Percentiles rank a stretch among this genome's conserved stretches.
These are phyloP conservation scores for Agrocybe pediades DNA, from an alignment of 768 basidiomycete genomes.

Conservation along the genomic window DNA sequence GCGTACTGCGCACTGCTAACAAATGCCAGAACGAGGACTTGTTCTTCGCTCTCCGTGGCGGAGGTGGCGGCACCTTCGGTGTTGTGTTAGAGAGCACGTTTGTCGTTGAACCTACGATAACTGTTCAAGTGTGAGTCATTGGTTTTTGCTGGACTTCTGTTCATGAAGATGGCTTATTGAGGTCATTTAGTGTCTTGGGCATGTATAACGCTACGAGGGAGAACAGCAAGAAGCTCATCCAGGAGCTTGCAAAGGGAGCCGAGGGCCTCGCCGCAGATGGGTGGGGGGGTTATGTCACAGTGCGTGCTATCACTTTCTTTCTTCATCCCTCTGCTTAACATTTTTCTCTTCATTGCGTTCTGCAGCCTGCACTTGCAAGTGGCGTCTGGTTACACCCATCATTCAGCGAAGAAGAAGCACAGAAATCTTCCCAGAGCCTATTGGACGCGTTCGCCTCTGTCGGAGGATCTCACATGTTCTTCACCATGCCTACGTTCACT, in stretches of 20 bases:
- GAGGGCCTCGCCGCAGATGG: conserved; percentile 18
- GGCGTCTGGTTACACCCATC: conserved; percentile 19
- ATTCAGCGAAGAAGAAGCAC: conserved; percentile 7
- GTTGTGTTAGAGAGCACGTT: conserved; percentile 30
- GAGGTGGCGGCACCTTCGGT: conserved; percentile 42
- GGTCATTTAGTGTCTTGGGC: conserved; percentile 16
- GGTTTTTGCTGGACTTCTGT: no score
- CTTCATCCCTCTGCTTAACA: neutral
- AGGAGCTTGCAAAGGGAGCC: conserved; percentile 15
- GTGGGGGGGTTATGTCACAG: conserved; percentile 24
- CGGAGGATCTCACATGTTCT: conserved; percentile 16
- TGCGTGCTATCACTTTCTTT: neutral
- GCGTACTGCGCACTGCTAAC: conserved; percentile 39
- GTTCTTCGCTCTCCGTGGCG: conserved; percentile 49
- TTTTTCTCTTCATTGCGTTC: conserved; percentile 10
- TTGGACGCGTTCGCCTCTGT: conserved; percentile 17
- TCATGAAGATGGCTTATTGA: no score
- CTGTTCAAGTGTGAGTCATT: conserved; percentile 16
- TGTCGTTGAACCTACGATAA: conserved; percentile 15
- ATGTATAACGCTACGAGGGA: conserved; percentile 14
- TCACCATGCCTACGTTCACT: conserved; percentile 15
- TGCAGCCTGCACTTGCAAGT: neutral
- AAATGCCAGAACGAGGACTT: conserved; percentile 43
- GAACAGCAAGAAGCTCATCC: conserved; percentile 14
- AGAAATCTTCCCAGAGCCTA: conserved; percentile 13